A percentile compares a stretch with the other conserved stretches of the same genome.
These are phyloP conservation scores for Hirsutella thompsonii DNA, from an alignment of 2,329 filamentous ascomycete genomes.

Conservation along the genomic window DNA sequence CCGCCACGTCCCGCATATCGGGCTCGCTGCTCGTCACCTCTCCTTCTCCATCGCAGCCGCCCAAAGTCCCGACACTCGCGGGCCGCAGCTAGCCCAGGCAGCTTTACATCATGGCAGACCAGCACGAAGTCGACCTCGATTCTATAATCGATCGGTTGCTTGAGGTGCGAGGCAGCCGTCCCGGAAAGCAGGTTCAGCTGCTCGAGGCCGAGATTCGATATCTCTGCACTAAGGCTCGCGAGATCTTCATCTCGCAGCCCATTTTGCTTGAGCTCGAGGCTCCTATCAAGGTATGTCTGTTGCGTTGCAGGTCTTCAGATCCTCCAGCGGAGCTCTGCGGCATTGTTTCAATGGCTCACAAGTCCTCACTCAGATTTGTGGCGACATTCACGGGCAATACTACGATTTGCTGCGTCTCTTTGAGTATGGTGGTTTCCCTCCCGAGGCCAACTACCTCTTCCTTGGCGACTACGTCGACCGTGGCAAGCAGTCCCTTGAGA, in stretches of 20 bases:
- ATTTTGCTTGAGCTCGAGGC: conserved; percentile 96
- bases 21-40: conserved; percentile 13
- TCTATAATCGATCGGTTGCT: conserved; percentile 98
- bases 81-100: conserved; percentile 25
- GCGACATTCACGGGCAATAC: conserved; percentile 98
- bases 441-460: conserved; percentile 98
- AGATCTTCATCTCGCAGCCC: conserved; percentile 99
- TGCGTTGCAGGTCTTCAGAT: no score
- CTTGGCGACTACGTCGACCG: conserved; percentile 97
- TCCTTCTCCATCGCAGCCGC: conserved; percentile 11
- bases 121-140: conserved; percentile 91
- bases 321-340: no score
- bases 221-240: conserved; percentile 94
- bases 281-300: conserved; percentile 78
- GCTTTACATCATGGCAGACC: conserved; percentile 42
- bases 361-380: conserved; percentile 66
- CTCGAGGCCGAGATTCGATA: conserved; percentile 92
- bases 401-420: conserved; percentile 95
- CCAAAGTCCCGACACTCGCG: conserved; percentile 16
- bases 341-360: conserved; percentile 6
- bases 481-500: conserved; percentile 98
- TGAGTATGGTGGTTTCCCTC: conserved; percentile 96
- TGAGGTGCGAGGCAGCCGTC: conserved; percentile 93
- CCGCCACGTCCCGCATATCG: conserved; percentile 15
- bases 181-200: conserved; percentile 96